Evolutionary conservation across 176 grass and related monocot genomes (phyloP).

Genomic region (Ananas comosus): DNA sequence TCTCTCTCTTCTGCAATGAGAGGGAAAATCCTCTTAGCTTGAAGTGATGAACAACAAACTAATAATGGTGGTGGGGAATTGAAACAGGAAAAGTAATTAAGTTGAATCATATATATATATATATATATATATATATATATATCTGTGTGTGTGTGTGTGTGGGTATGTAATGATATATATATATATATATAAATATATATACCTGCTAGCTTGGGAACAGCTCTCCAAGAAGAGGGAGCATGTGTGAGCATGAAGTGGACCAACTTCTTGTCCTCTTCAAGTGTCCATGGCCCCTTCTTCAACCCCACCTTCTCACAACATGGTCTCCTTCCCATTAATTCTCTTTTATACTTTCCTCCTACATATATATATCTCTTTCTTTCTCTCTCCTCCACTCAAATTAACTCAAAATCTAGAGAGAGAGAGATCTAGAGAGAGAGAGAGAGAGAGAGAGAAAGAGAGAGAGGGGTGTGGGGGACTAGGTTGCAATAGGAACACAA

Average conservation of each 20-base stretch:
- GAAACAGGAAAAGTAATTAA: not conserved
- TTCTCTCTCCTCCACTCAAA: too few relatives aligned
- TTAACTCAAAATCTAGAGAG: too few relatives aligned
- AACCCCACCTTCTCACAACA: slow-evolving; percentile 13
- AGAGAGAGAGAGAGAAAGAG: not conserved
- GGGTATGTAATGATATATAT: not conserved
- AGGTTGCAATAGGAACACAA: not conserved
- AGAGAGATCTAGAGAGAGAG: not conserved
- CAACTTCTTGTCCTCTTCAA: slow-evolving; percentile 22
- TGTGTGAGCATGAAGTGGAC: slow-evolving; percentile 19
- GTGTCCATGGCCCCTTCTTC: slow-evolving; percentile 16
- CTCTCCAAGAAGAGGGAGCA: slow-evolving; percentile 16
- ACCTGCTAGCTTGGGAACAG: slow-evolving; percentile 26
- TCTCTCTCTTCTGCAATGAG: too few relatives aligned
- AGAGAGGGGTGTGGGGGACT: not conserved
- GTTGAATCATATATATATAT: not conserved
- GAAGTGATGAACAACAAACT: not conserved
- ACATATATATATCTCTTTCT: too few relatives aligned
- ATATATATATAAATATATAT: not conserved
- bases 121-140: not conserved
- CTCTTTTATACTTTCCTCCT: not conserved
- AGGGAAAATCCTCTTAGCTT: too few relatives aligned
- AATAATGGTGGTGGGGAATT: not conserved
- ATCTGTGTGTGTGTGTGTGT: not conserved
- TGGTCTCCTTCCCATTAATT: slow-evolving; percentile 20